These are phyloP conservation scores for Neurospora hispaniola DNA, from an alignment of 495 filamentous ascomycete species.

Conservation along the genomic window DNA sequence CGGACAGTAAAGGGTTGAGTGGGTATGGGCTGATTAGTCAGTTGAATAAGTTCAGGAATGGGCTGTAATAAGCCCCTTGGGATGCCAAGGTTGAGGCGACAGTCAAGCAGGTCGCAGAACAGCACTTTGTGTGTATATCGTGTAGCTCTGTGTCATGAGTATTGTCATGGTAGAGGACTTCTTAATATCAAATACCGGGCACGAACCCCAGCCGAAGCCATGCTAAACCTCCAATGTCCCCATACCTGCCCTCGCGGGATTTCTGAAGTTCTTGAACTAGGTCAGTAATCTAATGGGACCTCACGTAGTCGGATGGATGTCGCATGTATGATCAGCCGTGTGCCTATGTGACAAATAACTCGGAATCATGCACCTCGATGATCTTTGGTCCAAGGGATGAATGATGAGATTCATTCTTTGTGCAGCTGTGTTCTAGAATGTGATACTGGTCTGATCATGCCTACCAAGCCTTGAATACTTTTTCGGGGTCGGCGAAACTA, in stretches of 20 bases:
- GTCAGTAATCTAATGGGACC: not conserved
- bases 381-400: not conserved
- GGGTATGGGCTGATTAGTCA: constrained; percentile 71
- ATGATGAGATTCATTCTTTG: not conserved
- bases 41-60: constrained; percentile 66
- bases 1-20: constrained; percentile 31
- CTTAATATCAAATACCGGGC: not conserved
- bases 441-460: not conserved
- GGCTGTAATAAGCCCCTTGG: constrained; percentile 39
- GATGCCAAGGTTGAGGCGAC: not conserved
- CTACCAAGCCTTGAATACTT: not conserved
- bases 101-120: not conserved
- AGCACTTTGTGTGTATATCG: not conserved
- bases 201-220: not conserved
- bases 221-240: not conserved
- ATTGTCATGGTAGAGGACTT: not conserved
- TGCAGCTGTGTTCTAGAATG: not conserved
- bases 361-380: not conserved
- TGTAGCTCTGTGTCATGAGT: not conserved
- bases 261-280: not conserved
- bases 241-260: not conserved
- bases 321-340: not conserved
- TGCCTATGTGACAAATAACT: not conserved
- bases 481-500: not conserved
- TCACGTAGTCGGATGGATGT: not conserved